Base-by-base conservation (phyloP, 2,329 filamentous ascomycete genomes). In the Lachnellula subtilissima region DNA sequence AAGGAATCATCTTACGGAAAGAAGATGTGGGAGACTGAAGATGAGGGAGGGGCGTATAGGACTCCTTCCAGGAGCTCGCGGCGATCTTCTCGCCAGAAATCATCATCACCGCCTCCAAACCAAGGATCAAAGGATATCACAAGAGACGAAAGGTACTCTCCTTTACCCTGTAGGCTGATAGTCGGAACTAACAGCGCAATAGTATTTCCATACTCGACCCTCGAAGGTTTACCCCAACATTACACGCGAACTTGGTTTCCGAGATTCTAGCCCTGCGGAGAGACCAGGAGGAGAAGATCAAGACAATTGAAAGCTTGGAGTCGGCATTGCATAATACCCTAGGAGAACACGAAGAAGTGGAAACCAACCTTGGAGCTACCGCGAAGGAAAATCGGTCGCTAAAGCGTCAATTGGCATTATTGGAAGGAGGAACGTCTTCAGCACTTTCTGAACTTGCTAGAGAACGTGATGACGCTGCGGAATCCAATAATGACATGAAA, bases 201-300 rank as follows among this genome's bases (percentile, higher is more conserved):
- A 69, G 82, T 63, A 68, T 74, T 36, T 84, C 83, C 2, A 85
- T 91, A 22, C 77, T 97, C 32, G 94, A 99, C 68, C 91, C 94
- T 3, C 85, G 93, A 54, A 84, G 94, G 39, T 97, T 99, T 69
- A 99, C 94, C 0, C 94, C 94, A 1, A 97, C 92, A 0, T 76
- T 99, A 11, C 94, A 97, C 71, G 94, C 94, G 8, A 97, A 90
- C 50, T 77, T 99, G 6, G 93, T 99, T 0, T 93, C 93, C 0
- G 94, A 99, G 71, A 99, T 99, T 60, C 77, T 99, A 40, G 84
- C 86, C 2, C 75, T 99, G 50, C 85, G 92, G 22, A 82, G 94
- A 56, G 94, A 99, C 62, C 84, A 97, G 60, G 94, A 99, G 69
- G 90, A 89, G 43, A 97, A 96, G 73, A 82, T 87, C 46, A 89